Percentiles rank a stretch among this genome's conserved stretches.
Evolutionary conservation across 164 flowering plant genomes (phyloP).

Genomic region (Litsea cubeba): DNA sequence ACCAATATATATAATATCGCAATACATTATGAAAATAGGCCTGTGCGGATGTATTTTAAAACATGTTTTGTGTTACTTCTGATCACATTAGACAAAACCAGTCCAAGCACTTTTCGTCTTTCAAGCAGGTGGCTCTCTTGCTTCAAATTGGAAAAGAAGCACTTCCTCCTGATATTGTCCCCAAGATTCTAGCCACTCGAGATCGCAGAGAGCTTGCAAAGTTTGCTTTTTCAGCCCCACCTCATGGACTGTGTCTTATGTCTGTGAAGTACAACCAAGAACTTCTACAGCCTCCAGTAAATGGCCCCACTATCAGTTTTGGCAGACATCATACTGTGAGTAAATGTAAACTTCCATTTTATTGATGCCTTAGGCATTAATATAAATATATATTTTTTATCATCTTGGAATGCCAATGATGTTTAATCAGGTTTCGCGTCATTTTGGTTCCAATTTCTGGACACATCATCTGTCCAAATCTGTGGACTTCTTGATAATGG

Average conservation of each 20-base stretch:
- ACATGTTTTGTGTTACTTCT: background rate
- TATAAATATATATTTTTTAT: background rate
- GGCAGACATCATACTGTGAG: constrained; percentile 57
- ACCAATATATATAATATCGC: no score
- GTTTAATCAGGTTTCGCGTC: background rate
- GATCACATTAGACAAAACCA: background rate
- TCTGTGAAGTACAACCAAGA: constrained; percentile 55
- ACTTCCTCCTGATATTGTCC: constrained; percentile 72
- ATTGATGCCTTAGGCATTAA: constrained; percentile 12
- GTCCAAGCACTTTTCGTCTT: constrained; percentile 4
- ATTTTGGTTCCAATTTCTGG: background rate
- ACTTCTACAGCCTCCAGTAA: constrained; percentile 50
- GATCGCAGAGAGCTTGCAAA: constrained; percentile 85
- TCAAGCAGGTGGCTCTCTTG: constrained; percentile 65
- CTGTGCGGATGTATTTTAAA: background rate
- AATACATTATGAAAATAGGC: background rate
- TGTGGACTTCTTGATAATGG: background rate
- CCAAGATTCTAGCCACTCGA: constrained; percentile 51
- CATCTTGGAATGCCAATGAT: background rate
- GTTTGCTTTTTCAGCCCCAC: constrained; percentile 53
- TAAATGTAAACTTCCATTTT: constrained; percentile 70
- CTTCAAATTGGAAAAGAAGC: constrained; percentile 86
- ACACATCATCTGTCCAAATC: background rate
- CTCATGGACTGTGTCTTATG: constrained; percentile 75
- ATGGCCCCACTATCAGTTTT: constrained; percentile 47